A percentile compares a stretch with the other conserved stretches of the same genome.
These are phyloP conservation scores for Eucalyptus regnans DNA, from an alignment of 345 rosid species.

Conservation along the genomic window DNA sequence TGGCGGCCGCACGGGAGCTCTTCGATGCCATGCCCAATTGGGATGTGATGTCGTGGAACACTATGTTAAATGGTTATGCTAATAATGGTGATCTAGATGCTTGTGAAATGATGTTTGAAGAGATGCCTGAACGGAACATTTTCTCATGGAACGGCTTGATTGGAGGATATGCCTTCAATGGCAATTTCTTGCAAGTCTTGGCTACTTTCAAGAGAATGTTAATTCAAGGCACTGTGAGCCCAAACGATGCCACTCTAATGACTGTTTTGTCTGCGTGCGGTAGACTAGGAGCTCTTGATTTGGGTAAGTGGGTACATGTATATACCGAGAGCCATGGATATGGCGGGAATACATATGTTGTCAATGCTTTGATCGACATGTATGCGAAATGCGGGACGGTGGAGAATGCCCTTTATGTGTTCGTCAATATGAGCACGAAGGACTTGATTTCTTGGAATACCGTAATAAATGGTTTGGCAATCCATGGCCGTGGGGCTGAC, in stretches of 20 bases:
- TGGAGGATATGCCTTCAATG: constrained; percentile 45
- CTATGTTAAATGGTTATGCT: constrained; percentile 57
- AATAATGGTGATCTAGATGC: constrained; percentile 35
- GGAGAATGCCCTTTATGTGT: constrained; percentile 45
- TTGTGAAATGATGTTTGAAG: constrained; percentile 45
- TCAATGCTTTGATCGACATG: constrained; percentile 76
- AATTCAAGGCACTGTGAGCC: constrained; percentile 25
- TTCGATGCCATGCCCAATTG: constrained; percentile 52
- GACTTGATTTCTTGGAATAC: constrained; percentile 88
- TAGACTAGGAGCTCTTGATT: constrained; percentile 69
- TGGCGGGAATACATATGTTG: constrained; percentile 40
- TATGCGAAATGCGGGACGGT: constrained; percentile 72
- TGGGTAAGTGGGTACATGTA: constrained; percentile 61
- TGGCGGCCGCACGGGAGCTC: constrained; percentile 47
- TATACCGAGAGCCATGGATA: constrained; percentile 45
- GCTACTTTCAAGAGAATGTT: constrained; percentile 51
- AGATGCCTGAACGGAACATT: constrained; percentile 56
- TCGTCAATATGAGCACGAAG: constrained; percentile 33
- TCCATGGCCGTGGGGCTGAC: constrained; percentile 54
- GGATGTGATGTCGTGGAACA: constrained; percentile 89
- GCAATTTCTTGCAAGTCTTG: constrained; percentile 31
- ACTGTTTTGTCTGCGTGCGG: constrained; percentile 67
- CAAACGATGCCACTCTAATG: constrained; percentile 72
- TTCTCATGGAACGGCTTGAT: constrained; percentile 82
- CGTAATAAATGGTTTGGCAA: constrained; percentile 54